Base-by-base conservation (phyloP, 1,284 basidiomycete genomes). In the Rhodotorula sp. region DNA sequence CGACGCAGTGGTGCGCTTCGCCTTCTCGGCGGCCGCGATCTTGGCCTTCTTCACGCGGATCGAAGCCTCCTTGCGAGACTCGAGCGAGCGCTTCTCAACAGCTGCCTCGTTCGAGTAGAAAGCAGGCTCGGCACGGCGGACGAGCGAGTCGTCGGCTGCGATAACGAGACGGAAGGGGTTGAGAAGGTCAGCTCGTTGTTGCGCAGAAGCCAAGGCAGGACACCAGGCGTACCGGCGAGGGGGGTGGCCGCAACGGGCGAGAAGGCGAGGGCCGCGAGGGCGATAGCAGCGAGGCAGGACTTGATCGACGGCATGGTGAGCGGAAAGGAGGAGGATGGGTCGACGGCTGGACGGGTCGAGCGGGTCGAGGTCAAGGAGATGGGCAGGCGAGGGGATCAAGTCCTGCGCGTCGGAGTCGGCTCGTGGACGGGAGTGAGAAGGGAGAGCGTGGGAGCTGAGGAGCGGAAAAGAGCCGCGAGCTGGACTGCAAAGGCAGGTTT, bases 261-360 rank as follows among this genome's bases (percentile, higher is more conserved):
- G 42, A 70, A 17, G 44, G 63, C 59, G 49, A 66, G 25, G 17
- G 64, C 68, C 45, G 60, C 48, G 25, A 70, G n/a, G 53, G 68
- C 68, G n/a, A 70, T 44, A 34, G 68, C 50, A 23, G 55, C 59
- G 59, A 70, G 52, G 54, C 59, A 65, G 44, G 46, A 19, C 63
- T 70, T 70, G 64, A 70, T 52, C n/a, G 68, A 70, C 14, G 64
- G 68, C 68, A 70, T 70, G 41, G 19, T 27, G 57, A 44, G 27
- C n/a, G 25, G 41, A 17, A 42, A 45, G 45, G 27, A 52, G 49
- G 27, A 16, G 48, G 13, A 34, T 3, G 27, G 59, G 25, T 21
- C 17, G 23, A 17, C 23, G 34, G 53, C 19, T 16, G 13, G 45
- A 55, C 27, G 58, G 13, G 41, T 16, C 14, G 42, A 42, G 23